phyloP scores from a whole-genome alignment of 169 alveolate genomes.

The Amoebophrya sp. region DNA sequence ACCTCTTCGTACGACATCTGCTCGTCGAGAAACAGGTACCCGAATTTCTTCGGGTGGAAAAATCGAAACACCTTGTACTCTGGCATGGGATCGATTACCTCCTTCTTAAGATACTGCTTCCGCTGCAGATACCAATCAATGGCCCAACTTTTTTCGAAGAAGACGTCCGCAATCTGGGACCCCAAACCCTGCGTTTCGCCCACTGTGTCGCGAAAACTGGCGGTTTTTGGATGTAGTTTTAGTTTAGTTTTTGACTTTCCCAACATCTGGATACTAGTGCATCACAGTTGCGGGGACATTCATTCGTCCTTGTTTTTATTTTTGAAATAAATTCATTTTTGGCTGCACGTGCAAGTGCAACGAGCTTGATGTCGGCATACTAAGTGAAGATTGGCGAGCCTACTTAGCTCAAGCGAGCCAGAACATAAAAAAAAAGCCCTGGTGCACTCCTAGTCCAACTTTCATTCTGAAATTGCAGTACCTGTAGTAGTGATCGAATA shows the following conservation, averaged over 20 bases:
- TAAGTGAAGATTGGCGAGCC: too few species aligned
- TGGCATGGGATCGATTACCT: not conserved
- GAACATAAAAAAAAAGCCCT: too few species aligned
- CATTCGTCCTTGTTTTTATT: too few species aligned
- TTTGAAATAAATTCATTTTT: too few species aligned
- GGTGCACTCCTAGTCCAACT: too few species aligned
- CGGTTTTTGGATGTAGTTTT: too few species aligned
- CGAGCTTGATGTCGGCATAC: too few species aligned
- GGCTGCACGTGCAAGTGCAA: too few species aligned
- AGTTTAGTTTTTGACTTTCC: too few species aligned
- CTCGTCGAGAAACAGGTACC: not conserved
- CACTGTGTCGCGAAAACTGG: not conserved
- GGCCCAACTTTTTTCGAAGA: not conserved
- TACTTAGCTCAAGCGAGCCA: too few species aligned
- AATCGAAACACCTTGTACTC: not conserved
- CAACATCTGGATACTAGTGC: too few species aligned
- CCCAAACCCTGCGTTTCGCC: constrained; percentile 12
- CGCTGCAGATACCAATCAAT: constrained; percentile 3
- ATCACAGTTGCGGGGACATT: too few species aligned
- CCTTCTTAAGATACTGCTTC: not conserved
- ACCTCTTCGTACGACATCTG: not conserved
- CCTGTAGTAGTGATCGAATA: not conserved
- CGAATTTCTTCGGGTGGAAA: not conserved
- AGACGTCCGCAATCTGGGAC: not conserved
- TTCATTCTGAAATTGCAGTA: not conserved